phyloP scores from a whole-genome alignment of 352 stramenopile genomes.

The Thraustochytrium striatum region DNA sequence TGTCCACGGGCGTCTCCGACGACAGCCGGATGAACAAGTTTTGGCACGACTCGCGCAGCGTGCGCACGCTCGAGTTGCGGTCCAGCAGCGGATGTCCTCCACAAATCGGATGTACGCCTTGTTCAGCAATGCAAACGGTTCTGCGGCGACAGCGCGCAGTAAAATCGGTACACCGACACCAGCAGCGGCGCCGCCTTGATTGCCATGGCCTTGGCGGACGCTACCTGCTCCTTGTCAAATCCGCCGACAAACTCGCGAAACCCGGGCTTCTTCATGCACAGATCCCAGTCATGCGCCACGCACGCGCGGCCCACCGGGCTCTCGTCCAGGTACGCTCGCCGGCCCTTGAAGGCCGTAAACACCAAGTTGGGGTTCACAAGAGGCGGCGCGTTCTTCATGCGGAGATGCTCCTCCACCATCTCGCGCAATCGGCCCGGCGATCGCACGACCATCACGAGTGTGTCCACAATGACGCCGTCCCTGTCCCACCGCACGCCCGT shows the following conservation, averaged over 20 bases:
- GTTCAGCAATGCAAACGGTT: slow-evolving; percentile 42
- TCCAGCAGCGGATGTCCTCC: not conserved
- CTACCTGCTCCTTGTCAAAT: slow-evolving; percentile 34
- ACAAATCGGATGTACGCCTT: slow-evolving; percentile 25
- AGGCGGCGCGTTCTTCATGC: not conserved
- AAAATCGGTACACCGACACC: slow-evolving; percentile 37
- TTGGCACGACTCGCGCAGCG: not conserved
- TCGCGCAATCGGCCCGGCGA: not conserved
- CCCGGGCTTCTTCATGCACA: slow-evolving; percentile 14
- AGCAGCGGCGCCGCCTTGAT: slow-evolving; percentile 29
- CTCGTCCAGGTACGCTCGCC: slow-evolving; percentile 34
- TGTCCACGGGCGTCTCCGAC: not conserved
- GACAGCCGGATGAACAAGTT: slow-evolving; percentile 38
- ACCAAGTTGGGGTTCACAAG: not conserved
- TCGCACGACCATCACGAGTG: not conserved
- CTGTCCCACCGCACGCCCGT: slow-evolving; percentile 30
- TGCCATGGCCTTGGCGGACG: not conserved
- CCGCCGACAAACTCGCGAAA: slow-evolving; percentile 37
- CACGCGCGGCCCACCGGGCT: slow-evolving; percentile 24
- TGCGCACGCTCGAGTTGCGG: not conserved
- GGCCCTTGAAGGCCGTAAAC: slow-evolving; percentile 14
- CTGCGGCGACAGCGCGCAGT: slow-evolving; percentile 32
- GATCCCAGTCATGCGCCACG: slow-evolving; percentile 17
- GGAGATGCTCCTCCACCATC: not conserved
- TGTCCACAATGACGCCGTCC: slow-evolving; percentile 9